Percentiles rank a stretch among this genome's conserved stretches.
Evolutionary conservation across 495 filamentous ascomycete genomes (phyloP).

Genomic region (Lepraria neglecta): DNA sequence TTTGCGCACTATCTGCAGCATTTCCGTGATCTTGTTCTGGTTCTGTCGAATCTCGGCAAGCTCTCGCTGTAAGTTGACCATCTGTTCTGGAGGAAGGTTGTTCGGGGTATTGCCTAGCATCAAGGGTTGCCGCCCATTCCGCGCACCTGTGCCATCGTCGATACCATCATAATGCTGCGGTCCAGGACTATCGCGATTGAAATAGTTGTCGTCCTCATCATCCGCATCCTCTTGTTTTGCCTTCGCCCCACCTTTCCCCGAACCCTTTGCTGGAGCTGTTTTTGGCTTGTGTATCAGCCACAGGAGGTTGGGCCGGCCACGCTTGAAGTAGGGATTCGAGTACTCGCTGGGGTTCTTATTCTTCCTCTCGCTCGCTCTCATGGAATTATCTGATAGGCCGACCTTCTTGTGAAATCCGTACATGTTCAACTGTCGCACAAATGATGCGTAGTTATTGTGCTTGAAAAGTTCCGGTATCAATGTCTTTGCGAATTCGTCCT

Average conservation of each 20-base stretch:
- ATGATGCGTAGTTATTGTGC: constrained; percentile 98
- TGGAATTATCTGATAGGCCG: constrained; percentile 91
- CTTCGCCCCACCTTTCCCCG: constrained; percentile 41
- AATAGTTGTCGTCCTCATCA: constrained; percentile 59
- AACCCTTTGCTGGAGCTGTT: constrained; percentile 50
- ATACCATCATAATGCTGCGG: constrained; percentile 36
- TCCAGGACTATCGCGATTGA: constrained; percentile 32
- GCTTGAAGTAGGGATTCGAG: constrained; percentile 90
- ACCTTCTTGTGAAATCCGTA: constrained; percentile 99
- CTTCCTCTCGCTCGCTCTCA: constrained; percentile 93
- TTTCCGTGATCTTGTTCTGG: constrained; percentile 72
- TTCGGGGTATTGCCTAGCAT: constrained; percentile 38
- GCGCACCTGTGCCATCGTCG: constrained; percentile 13
- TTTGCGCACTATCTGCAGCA: constrained; percentile 68
- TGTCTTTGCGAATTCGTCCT: constrained; percentile 97
- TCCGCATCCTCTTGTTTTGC: constrained; percentile 67
- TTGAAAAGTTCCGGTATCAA: constrained; percentile 97
- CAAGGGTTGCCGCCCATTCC: constrained; percentile 32
- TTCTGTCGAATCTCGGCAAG: constrained; percentile 74
- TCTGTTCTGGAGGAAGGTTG: constrained; percentile 66
- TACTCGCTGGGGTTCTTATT: constrained; percentile 98
- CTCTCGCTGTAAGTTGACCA: constrained; percentile 70
- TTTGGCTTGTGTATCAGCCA: constrained; percentile 99
- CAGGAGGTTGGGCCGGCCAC: constrained; percentile 83
- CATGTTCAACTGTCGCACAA: constrained; percentile 98